Conservation (phyloP, 768 basidiomycete genomes). For the Phallus indusiatus region DNA sequence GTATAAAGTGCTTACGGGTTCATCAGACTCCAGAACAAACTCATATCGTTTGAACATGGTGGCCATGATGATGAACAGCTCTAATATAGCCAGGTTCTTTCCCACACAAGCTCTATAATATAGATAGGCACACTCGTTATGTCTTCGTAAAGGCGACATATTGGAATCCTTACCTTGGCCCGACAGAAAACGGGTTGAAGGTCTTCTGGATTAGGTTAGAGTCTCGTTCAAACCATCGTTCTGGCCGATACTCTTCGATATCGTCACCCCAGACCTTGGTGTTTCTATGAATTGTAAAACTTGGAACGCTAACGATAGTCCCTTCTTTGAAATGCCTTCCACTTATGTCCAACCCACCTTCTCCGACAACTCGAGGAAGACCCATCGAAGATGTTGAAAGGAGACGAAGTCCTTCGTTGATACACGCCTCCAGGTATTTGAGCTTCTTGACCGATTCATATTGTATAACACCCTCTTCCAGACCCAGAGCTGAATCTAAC, state of each 20-base stretch:
- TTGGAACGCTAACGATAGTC: constrained; percentile 68
- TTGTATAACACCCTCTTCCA: constrained; percentile 48
- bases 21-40: constrained; percentile 55
- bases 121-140: neutral
- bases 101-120: constrained; percentile 70
- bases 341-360: constrained; percentile 52
- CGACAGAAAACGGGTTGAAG: constrained; percentile 82
- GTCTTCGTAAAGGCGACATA: neutral
- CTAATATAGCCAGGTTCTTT: constrained; percentile 70
- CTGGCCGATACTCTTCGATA: constrained; percentile 63
- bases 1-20: constrained; percentile 34
- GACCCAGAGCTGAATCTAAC: constrained; percentile 48
- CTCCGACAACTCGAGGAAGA: constrained; percentile 69
- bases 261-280: constrained; percentile 68
- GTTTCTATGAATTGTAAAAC: constrained; percentile 77
- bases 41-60: constrained; percentile 71
- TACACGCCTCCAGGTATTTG: constrained; percentile 76
- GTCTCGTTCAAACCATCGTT: constrained; percentile 76
- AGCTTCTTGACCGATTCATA: constrained; percentile 64
- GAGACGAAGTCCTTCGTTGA: constrained; percentile 76
- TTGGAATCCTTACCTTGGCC: constrained; percentile 48
- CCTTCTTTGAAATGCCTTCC: constrained; percentile 61
- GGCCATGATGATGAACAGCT: constrained; percentile 72
- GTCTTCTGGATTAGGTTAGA: constrained; percentile 50
- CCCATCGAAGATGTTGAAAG: constrained; percentile 82